Base-by-base conservation (phyloP, 2,329 filamentous ascomycete genomes). In the Fusarium tuaranense region DNA sequence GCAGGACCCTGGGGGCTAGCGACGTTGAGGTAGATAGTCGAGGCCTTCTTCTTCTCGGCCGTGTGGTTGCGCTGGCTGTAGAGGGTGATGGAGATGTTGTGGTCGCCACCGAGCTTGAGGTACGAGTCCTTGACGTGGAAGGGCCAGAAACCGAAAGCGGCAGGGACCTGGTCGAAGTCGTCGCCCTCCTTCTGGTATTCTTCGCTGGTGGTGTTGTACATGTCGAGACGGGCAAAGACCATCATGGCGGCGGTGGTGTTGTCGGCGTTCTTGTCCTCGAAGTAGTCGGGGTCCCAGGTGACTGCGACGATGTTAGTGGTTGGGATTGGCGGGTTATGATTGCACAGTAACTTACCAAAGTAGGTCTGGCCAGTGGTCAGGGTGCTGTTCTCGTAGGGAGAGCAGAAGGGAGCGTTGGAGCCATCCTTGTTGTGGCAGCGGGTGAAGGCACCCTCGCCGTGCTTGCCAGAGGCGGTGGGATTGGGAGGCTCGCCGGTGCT, bases 251-350 rank as follows among this genome's bases (percentile, higher is more conserved):
- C 63, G 73, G 81, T 81, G 32, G 75, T 63, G 74, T 83, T 83
- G 70, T 68, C 72, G 75, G 85, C 84, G 65, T 83, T 81, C 58
- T 81, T 78, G 76, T 55, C 48, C 27, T 55, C 82, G 82, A 88
- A 90, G 80, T 83, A 87, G 61, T 84, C 81, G 27, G 88, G 83
- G 73, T 91, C 88, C 88, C 89, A 91, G 32, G 87, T 89, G 64
- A 91, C 89, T 90, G 16, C 25, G 18, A 10, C 5, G 7, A 14
- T 14, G 12, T 46, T 38, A 59, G 53, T n/a, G 9, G 51, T 68
- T 64, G 63, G 20, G 44, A 38, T 30, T 44, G 9, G 12, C 5
- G 12, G 13, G 7, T 3, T 22, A 9, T 30, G 12, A 57, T 20
- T 7, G 13, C 39, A 39, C 5, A 13, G n/a, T 16, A 7, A 73